These are phyloP conservation scores for Debaryomycetaceae sp. DNA, from an alignment of 1,139 yeast genomes.

Conservation along the genomic window DNA sequence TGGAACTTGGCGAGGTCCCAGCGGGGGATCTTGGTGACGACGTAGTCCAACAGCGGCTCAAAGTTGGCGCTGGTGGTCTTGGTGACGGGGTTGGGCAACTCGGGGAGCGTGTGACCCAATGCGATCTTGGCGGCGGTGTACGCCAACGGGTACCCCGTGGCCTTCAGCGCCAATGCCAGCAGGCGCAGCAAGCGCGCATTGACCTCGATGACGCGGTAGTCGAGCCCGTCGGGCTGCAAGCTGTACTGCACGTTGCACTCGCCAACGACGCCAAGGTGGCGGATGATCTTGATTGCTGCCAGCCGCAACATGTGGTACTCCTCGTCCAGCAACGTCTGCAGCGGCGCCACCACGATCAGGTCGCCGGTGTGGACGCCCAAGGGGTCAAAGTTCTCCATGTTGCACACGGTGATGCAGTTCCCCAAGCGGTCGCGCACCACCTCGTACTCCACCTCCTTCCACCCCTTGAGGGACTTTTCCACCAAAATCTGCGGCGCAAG, in stretches of 20 bases:
- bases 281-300: slow-evolving; percentile 94
- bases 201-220: slow-evolving; percentile 94
- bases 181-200: slow-evolving; percentile 97
- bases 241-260: slow-evolving; percentile 99
- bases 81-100: slow-evolving; percentile 93
- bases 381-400: slow-evolving; percentile 99
- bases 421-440: slow-evolving; percentile 96
- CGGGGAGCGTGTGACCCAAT: slow-evolving; percentile 90
- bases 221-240: slow-evolving; percentile 90
- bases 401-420: slow-evolving; percentile 97
- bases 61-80: slow-evolving; percentile 94
- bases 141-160: slow-evolving; percentile 97
- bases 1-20: slow-evolving; percentile 97
- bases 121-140: slow-evolving; percentile 98
- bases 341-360: slow-evolving; percentile 97
- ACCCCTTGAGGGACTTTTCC: slow-evolving; percentile 94
- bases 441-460: slow-evolving; percentile 99
- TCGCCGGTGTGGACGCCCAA: slow-evolving; percentile 98
- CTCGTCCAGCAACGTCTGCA: slow-evolving; percentile 94
- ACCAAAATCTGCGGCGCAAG: slow-evolving; percentile 93
- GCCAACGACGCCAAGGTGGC: slow-evolving; percentile 98
- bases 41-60: slow-evolving; percentile 94
- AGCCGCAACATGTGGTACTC: slow-evolving; percentile 97
- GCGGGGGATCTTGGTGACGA: slow-evolving; percentile 96
- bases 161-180: slow-evolving; percentile 96